A percentile compares a stretch with the other conserved stretches of the same genome.
Evolutionary conservation across 179 eudicot species (phyloP).

Genomic region (Beta corolliflora): DNA sequence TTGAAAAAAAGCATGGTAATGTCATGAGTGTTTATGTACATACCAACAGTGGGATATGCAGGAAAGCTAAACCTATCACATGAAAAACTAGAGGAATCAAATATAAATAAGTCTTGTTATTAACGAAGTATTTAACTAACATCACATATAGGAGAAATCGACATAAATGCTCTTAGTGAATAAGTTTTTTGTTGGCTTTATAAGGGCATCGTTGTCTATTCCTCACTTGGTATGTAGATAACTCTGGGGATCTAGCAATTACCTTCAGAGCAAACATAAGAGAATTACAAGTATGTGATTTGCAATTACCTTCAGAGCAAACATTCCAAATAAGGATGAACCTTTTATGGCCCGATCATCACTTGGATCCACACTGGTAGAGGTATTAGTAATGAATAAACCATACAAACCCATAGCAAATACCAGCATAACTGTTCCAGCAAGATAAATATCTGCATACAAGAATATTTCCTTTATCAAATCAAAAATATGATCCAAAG

Average conservation of each 20-base stretch:
- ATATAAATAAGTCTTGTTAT: too few relatives aligned
- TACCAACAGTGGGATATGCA: background rate
- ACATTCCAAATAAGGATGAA: constrained; percentile 97
- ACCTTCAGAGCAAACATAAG: background rate
- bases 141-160: too few relatives aligned
- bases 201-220: too few relatives aligned
- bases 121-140: too few relatives aligned
- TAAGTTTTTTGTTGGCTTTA: too few relatives aligned
- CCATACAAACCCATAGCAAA: constrained; percentile 97
- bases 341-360: constrained; percentile 83
- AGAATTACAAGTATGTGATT: background rate
- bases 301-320: constrained; percentile 73
- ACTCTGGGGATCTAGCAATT: too few relatives aligned
- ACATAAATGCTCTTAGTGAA: too few relatives aligned
- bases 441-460: constrained; percentile 89
- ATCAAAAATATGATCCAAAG: background rate
- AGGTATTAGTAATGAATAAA: constrained; percentile 70
- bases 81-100: background rate
- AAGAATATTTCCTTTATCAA: background rate
- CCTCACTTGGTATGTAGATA: too few relatives aligned
- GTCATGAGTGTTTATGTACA: background rate
- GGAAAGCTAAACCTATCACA: background rate
- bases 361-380: constrained; percentile 49
- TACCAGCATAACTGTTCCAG: constrained; percentile 95
- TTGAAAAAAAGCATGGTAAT: background rate